These are phyloP conservation scores for Tylopilus plumbeoviolaceoides DNA, from an alignment of 768 basidiomycete species.

Conservation along the genomic window DNA sequence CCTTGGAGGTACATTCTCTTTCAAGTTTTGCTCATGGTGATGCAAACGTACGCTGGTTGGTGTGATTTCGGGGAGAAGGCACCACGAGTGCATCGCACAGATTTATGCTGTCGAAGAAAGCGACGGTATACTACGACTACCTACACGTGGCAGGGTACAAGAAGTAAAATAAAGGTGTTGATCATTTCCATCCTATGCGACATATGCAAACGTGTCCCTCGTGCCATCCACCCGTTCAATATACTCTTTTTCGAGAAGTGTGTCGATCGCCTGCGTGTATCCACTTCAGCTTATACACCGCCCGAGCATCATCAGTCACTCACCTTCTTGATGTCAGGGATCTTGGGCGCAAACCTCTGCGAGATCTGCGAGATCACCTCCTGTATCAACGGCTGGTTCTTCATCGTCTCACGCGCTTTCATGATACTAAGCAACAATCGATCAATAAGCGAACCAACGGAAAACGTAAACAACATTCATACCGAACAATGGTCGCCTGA, in stretches of 20 bases:
- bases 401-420: constrained; percentile 95
- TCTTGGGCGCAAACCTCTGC: constrained; percentile 85
- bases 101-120: constrained; percentile 31
- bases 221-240: constrained; percentile 90
- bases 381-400: constrained; percentile 85
- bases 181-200: constrained; percentile 24
- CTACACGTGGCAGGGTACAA: constrained; percentile 9
- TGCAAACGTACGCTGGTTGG: too few species aligned
- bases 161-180: too few species aligned
- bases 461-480: background rate
- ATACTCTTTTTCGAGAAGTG: constrained; percentile 93
- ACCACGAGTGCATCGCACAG: constrained; percentile 54
- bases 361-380: constrained; percentile 90
- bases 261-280: constrained; percentile 71
- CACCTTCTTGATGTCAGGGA: constrained; percentile 96
- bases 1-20: too few species aligned
- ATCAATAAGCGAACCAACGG: background rate
- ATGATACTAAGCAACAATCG: constrained; percentile 57
- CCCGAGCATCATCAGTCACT: background rate
- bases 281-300: background rate
- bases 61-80: too few species aligned
- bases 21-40: too few species aligned
- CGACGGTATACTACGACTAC: constrained; percentile 15
- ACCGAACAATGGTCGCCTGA: constrained; percentile 90
- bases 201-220: constrained; percentile 63